Conservation (phyloP, 148 eudicot genomes). For the Diospyros lotus region DNA sequence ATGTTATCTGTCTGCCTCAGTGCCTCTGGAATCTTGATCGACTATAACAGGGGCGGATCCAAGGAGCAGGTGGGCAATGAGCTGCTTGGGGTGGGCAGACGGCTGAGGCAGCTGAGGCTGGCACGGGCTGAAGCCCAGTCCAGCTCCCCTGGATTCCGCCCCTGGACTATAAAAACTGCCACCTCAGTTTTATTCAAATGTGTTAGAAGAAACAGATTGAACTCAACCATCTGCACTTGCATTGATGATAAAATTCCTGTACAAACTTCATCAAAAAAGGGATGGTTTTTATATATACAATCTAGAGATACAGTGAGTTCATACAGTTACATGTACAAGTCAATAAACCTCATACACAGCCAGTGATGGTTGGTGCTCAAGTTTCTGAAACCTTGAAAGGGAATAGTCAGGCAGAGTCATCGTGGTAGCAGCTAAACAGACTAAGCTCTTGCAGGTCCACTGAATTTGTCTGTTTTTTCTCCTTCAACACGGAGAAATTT, state of each 20-base stretch:
- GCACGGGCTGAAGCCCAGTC: too few relatives aligned
- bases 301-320: background rate
- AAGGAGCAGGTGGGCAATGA: too few relatives aligned
- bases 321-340: background rate
- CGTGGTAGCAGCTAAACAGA: background rate
- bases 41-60: too few relatives aligned
- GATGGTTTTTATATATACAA: slow-evolving; percentile 2
- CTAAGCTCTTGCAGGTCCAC: background rate
- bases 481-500: background rate
- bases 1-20: too few relatives aligned
- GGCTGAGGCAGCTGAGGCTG: too few relatives aligned
- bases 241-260: background rate
- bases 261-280: background rate
- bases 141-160: too few relatives aligned
- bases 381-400: background rate
- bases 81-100: too few relatives aligned
- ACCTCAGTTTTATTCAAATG: background rate
- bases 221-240: background rate
- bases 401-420: background rate
- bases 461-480: background rate
- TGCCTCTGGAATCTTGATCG: too few relatives aligned
- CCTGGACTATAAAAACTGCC: too few relatives aligned
- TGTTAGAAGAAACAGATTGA: background rate
- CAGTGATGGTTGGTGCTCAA: background rate
- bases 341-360: background rate